Evolutionary conservation across 108 stramenopile genomes (phyloP), one percentile per base, ranked within the genome.

Genomic region (Discostella stelligeroides): DNA sequence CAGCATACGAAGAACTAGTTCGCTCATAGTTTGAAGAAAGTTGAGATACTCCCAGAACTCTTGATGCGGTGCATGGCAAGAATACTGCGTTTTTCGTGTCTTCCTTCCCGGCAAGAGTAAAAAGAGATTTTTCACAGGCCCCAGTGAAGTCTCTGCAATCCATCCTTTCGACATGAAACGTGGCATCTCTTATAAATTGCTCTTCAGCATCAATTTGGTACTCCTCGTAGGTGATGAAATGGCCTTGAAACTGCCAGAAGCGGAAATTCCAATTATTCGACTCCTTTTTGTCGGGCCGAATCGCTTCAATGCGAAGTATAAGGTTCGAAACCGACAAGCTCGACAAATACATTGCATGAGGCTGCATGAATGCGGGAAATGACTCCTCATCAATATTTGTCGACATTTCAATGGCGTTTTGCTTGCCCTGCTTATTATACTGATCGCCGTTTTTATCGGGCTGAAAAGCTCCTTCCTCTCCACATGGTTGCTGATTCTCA

Each of bases 321-420:
- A 88, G 56, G 47, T 87, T 85, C 11, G 77, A 60, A 6, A 90
- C 39, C 60, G 82, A 59, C 11, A 92, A 38, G 18, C 86, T 87
- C 9, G 84, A 37, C 28, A 89, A 45, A 55, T 86, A 76, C 17
- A 88, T 84, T 23, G 81, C 73, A 73, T 92, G 88, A 63, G 91
- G 91, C 63, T 92, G 85, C 88, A 90, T 89, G 50, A 76, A 86
- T 13, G 60, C 40, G 0, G 88, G 79, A 50, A 85, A 92, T 0
- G 85, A 63, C 13, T 70, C 30, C 18, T 59, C 62, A 21, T 58
- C 54, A 41, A 70, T 39, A 37, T 20, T 72, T 61, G 40, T 30
- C 4, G 5, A 17, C 7, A 6, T 50, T 24, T 34, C 55, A 38
- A 5, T 49, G 21, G 46, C 38, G 24, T 13, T 29, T 28, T 30